A percentile compares a stretch with the other conserved stretches of the same genome.
Conservation (phyloP, 306 rosid genomes). For the Geum urbanum region DNA sequence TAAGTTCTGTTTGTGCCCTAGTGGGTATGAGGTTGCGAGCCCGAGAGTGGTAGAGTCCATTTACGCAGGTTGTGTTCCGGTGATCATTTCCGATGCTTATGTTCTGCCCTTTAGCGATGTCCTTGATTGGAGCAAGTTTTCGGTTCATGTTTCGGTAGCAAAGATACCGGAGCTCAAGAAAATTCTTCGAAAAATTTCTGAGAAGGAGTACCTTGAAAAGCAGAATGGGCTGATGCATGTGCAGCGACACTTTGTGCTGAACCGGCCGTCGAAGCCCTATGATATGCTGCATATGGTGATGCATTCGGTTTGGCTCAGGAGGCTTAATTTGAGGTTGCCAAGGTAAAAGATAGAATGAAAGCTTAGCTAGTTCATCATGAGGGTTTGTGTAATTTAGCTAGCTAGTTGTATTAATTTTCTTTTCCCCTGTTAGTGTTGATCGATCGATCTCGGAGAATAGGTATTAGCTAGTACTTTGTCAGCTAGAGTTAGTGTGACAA, state of each 20-base stretch:
- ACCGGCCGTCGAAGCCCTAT: constrained; percentile 38
- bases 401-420: neutral
- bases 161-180: constrained; percentile 30
- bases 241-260: constrained; percentile 39
- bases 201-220: constrained; percentile 32
- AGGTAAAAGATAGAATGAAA: neutral
- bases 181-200: constrained; percentile 31
- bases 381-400: neutral
- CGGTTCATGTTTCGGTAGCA: constrained; percentile 34
- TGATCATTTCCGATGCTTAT: constrained; percentile 35
- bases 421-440: neutral
- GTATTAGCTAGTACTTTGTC: neutral
- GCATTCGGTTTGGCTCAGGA: constrained; percentile 54
- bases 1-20: constrained; percentile 49
- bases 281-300: constrained; percentile 46
- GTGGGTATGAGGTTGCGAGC: constrained; percentile 54
- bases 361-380: neutral
- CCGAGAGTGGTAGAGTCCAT: constrained; percentile 47
- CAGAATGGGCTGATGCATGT: constrained; percentile 34
- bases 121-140: constrained; percentile 41
- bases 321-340: constrained; percentile 39
- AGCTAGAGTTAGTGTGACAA: neutral
- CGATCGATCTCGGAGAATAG: neutral
- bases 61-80: constrained; percentile 39
- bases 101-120: constrained; percentile 49